These are phyloP conservation scores for Albugo laibachii DNA, from an alignment of 352 stramenopile genomes.

Conservation along the genomic window DNA sequence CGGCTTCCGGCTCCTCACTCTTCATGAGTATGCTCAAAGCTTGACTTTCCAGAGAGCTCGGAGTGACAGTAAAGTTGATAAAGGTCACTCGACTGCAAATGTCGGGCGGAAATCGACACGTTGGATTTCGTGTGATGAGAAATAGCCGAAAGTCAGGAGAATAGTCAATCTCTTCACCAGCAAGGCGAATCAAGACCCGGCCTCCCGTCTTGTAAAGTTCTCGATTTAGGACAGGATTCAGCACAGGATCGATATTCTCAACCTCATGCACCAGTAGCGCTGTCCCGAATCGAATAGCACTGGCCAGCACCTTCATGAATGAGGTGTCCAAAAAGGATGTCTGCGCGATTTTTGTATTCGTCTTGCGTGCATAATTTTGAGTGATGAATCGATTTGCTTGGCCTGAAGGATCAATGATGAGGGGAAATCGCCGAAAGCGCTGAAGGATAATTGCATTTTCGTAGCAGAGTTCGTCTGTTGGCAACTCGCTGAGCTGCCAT, in stretches of 20 bases:
- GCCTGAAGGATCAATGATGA: slow-evolving; percentile 97
- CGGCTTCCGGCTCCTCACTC: slow-evolving; percentile 93
- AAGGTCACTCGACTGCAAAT: slow-evolving; percentile 97
- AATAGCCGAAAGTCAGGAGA: slow-evolving; percentile 97
- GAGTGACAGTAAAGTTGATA: slow-evolving; percentile 99
- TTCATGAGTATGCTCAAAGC: slow-evolving; percentile 91
- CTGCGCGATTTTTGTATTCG: slow-evolving; percentile 88
- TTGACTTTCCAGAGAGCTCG: slow-evolving; percentile 94
- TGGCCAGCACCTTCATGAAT: slow-evolving; percentile 99
- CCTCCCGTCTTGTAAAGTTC: slow-evolving; percentile 97
- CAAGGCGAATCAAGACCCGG: slow-evolving; percentile 94
- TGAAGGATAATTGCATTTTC: slow-evolving; percentile 99
- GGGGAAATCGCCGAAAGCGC: slow-evolving; percentile 91
- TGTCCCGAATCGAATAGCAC: slow-evolving; percentile 97
- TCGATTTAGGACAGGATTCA: slow-evolving; percentile 99
- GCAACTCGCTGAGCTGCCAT: slow-evolving; percentile 92
- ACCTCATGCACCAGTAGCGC: slow-evolving; percentile 98
- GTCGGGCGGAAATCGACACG: slow-evolving; percentile 95
- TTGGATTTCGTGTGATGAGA: slow-evolving; percentile 95
- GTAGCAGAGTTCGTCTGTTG: slow-evolving; percentile 92
- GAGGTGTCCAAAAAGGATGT: slow-evolving; percentile 98
- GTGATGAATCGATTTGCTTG: slow-evolving; percentile 97
- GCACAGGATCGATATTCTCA: slow-evolving; percentile 97
- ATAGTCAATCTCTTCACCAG: slow-evolving; percentile 99
- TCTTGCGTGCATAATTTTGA: slow-evolving; percentile 89